These are phyloP conservation scores for Vitis vinifera DNA, from an alignment of 164 flowering plant species.

Conservation along the genomic window ASM3070453v1 NC_081813.1:211001-211500, in stretches of 20 bases:
- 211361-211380: not conserved
- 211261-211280: not conserved
- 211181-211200: slow-evolving; percentile 91
- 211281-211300: not conserved
- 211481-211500: slow-evolving; percentile 27
- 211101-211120: not conserved
- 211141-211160: slow-evolving; percentile 48
- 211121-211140: not conserved
- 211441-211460: slow-evolving; percentile 83
- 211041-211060: not conserved
- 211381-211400: not conserved
- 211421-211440: slow-evolving; percentile 72
- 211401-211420: slow-evolving; percentile 46
- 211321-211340: not conserved
- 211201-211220: slow-evolving; percentile 92
- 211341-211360: not conserved
- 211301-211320: not conserved
- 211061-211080: not conserved
- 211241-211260: not conserved
- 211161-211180: slow-evolving; percentile 95
- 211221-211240: slow-evolving; percentile 55
- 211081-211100: slow-evolving; percentile 3
- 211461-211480: slow-evolving; percentile 67
- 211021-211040: not conserved
- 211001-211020: too few relatives aligned